Conservation (phyloP, 768 basidiomycete species). For the Serendipita sp. region DNA sequence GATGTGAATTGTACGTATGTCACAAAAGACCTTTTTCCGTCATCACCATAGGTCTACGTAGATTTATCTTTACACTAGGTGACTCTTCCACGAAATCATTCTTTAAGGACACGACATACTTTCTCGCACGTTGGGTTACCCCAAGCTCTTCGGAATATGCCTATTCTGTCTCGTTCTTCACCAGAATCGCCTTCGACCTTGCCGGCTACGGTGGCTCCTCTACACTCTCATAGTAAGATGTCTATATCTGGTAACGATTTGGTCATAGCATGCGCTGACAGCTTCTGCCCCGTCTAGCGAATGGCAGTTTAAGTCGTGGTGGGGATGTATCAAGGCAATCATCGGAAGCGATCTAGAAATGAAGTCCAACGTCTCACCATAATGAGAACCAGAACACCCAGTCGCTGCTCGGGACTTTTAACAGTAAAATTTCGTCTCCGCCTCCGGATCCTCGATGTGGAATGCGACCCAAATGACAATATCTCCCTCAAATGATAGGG, state of each 20-base stretch:
- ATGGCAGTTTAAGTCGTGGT: background rate
- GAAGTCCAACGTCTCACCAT: background rate
- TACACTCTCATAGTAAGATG: background rate
- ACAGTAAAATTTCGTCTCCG: too few relatives aligned
- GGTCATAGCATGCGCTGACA: too few relatives aligned
- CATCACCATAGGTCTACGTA: too few relatives aligned
- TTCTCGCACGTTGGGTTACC: background rate
- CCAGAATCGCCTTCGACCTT: background rate
- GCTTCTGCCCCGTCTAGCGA: background rate
- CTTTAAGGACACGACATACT: background rate
- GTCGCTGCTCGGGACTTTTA: too few relatives aligned
- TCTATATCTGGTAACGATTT: too few relatives aligned
- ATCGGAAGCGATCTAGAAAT: background rate
- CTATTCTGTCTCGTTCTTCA: background rate
- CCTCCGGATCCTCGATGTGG: too few relatives aligned
- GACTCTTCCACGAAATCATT: background rate
- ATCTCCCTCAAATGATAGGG: too few relatives aligned
- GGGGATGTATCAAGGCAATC: background rate
- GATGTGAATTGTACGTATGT: background rate
- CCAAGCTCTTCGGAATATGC: background rate
- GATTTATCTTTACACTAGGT: background rate
- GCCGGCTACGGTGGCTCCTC: background rate
- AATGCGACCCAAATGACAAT: too few relatives aligned
- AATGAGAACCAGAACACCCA: too few relatives aligned
- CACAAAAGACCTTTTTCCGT: background rate